Evolutionary conservation across 2,329 filamentous ascomycete genomes (phyloP).

Genomic region (Xylaria sp.): DNA sequence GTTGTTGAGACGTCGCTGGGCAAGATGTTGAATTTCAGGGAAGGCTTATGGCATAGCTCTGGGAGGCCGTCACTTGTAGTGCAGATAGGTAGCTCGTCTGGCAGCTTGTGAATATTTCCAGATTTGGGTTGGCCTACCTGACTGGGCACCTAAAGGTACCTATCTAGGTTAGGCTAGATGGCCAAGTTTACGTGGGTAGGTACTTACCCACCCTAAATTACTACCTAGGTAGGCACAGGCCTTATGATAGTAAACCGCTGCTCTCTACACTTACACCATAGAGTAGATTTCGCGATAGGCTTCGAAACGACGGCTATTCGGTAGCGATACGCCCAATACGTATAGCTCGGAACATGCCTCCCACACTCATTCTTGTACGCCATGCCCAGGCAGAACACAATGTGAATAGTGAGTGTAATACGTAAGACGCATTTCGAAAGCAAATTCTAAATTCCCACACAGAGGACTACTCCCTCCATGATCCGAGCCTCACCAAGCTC

Average conservation of each 20-base stretch:
- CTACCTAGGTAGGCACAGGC: no score
- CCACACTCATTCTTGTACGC: conserved; percentile 78
- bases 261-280: not conserved
- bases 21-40: no score
- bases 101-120: not conserved
- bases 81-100: not conserved
- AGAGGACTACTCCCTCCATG: conserved; percentile 56
- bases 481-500: conserved; percentile 57
- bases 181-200: not conserved
- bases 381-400: conserved; percentile 79
- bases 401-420: conserved; percentile 51
- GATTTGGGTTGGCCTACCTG: not conserved
- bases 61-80: no score
- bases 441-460: not conserved
- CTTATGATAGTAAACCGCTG: no score
- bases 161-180: not conserved
- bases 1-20: not conserved
- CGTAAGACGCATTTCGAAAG: not conserved
- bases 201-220: no score
- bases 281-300: no score
- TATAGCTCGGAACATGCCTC: conserved; percentile 57
- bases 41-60: not conserved
- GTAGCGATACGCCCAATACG: no score
- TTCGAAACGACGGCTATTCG: no score
- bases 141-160: not conserved